phyloP scores from a whole-genome alignment of 345 rosid genomes.

The Combretum micranthum region DNA sequence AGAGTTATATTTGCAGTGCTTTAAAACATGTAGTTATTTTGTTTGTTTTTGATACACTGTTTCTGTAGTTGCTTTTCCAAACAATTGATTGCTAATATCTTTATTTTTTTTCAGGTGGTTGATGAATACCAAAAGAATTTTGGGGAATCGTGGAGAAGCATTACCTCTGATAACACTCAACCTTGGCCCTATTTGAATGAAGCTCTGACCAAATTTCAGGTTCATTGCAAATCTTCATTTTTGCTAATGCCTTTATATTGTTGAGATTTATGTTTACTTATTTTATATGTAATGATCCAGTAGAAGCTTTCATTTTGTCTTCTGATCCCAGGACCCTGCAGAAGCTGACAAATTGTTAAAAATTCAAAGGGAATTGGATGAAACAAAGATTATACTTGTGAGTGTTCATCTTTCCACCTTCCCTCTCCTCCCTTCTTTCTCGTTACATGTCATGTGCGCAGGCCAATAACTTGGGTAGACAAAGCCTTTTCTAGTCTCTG shows the following conservation, averaged over 20 bases:
- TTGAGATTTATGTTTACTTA: too few species aligned
- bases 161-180: conserved; percentile 48
- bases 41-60: too few species aligned
- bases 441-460: too few species aligned
- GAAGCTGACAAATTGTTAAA: conserved; percentile 96
- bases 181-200: conserved; percentile 81
- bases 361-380: conserved; percentile 97
- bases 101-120: conserved; percentile 41
- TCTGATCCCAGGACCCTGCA: conserved; percentile 70
- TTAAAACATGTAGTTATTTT: too few species aligned
- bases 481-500: too few species aligned
- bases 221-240: conserved; percentile 10
- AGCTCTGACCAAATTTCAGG: conserved; percentile 83
- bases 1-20: too few species aligned
- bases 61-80: background rate
- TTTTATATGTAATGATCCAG: too few species aligned
- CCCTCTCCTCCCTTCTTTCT: background rate
- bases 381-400: conserved; percentile 96
- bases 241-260: background rate
- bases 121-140: conserved; percentile 92
- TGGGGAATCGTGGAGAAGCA: conserved; percentile 82
- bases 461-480: too few species aligned
- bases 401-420: conserved; percentile 18
- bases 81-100: background rate
- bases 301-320: background rate